These are phyloP conservation scores for Gelatoporia subvermispora DNA, from an alignment of 768 basidiomycete species.

Conservation along the genomic window DNA sequence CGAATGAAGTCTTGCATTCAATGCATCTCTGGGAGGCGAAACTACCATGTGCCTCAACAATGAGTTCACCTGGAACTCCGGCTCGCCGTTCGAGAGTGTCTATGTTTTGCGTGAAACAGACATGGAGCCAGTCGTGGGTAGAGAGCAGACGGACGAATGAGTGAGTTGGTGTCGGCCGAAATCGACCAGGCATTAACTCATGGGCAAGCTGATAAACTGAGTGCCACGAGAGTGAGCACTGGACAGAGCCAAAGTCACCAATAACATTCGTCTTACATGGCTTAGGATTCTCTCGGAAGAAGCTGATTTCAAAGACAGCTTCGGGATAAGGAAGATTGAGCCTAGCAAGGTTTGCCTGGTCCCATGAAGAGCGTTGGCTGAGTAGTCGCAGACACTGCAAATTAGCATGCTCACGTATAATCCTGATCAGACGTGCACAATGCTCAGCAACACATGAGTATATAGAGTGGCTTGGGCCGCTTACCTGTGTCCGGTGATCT, in stretches of 20 bases:
- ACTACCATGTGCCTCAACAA: constrained; percentile 95
- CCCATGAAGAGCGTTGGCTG: background rate
- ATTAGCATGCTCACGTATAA: constrained; percentile 15
- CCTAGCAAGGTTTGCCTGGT: constrained; percentile 69
- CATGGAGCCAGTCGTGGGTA: constrained; percentile 62
- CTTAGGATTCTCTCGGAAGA: constrained; percentile 73
- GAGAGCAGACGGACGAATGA: constrained; percentile 83
- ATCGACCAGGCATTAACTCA: constrained; percentile 89
- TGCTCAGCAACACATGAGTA: constrained; percentile 17
- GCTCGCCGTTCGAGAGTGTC: constrained; percentile 88
- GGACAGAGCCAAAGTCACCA: background rate
- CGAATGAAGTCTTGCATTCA: constrained; percentile 55
- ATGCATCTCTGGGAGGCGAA: constrained; percentile 88
- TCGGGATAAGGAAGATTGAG: constrained; percentile 88
- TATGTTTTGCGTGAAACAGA: constrained; percentile 88
- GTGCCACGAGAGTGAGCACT: background rate
- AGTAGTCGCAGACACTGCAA: background rate
- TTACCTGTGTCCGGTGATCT: constrained; percentile 38
- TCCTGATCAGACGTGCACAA: constrained; percentile 7
- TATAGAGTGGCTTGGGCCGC: background rate
- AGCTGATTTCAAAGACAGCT: constrained; percentile 90
- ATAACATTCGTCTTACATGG: constrained; percentile 51
- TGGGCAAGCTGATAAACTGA: constrained; percentile 86
- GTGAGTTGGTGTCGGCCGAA: constrained; percentile 84
- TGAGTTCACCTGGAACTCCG: constrained; percentile 64